Percentiles rank a stretch among this genome's conserved stretches.
Evolutionary conservation across 2,329 filamentous ascomycete species (phyloP).

Genomic region (Pseudogymnoascus sp.): DNA sequence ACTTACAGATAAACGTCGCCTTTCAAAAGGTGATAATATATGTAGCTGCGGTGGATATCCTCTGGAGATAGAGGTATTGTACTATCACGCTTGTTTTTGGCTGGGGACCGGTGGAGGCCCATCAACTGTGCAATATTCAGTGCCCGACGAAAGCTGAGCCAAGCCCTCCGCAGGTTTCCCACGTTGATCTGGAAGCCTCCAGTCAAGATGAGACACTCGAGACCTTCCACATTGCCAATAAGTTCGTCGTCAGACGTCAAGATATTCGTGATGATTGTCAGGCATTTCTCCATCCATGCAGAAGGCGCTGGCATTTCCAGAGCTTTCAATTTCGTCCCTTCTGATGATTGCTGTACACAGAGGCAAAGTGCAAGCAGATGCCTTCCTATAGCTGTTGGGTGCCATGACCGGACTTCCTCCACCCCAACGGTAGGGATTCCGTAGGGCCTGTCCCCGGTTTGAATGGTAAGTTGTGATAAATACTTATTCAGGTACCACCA

Average conservation of each 20-base stretch:
- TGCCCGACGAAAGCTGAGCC: constrained; percentile 38
- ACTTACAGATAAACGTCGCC: constrained; percentile 2
- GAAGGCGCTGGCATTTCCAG: constrained; percentile 18
- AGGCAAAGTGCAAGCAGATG: constrained; percentile 23
- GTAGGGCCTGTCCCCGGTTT: not conserved
- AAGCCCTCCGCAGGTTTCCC: constrained; percentile 41
- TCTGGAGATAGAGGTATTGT: not conserved
- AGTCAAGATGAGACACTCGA: constrained; percentile 43
- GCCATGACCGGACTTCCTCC: constrained; percentile 17
- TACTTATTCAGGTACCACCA: constrained; percentile 23
- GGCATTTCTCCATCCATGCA: constrained; percentile 22
- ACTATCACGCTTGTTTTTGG: not conserved
- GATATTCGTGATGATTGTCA: constrained; percentile 14
- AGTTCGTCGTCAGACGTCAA: constrained; percentile 41
- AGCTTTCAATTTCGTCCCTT: constrained; percentile 18
- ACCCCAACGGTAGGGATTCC: constrained; percentile 18
- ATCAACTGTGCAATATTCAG: constrained; percentile 41
- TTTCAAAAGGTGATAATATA: constrained; percentile 6
- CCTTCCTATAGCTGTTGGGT: constrained; percentile 22
- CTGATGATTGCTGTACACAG: constrained; percentile 24
- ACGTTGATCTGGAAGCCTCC: constrained; percentile 37
- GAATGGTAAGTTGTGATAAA: constrained; percentile 13
- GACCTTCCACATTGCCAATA: constrained; percentile 38
- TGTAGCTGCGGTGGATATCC: not conserved
- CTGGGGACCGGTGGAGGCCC: constrained; percentile 39